These are phyloP conservation scores for Chaetomiaceae sp. DNA, from an alignment of 2,329 filamentous ascomycete genomes.

Conservation along the genomic window DNA sequence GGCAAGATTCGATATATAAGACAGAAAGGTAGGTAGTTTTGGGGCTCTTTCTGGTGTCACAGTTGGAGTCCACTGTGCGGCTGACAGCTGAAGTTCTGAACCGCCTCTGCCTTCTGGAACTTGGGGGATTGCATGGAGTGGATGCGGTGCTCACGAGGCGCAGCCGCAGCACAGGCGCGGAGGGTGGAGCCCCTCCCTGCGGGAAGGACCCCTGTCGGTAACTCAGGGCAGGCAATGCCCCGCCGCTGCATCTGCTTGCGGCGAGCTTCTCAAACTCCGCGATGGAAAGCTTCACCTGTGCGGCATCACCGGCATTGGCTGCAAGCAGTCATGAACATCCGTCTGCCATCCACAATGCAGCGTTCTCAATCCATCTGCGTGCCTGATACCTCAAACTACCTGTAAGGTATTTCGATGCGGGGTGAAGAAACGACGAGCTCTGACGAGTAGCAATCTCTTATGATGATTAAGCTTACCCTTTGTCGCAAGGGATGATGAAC, in stretches of 20 bases:
- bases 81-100: neutral
- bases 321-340: too few relatives aligned
- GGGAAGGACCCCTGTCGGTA: neutral
- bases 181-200: neutral
- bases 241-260: neutral
- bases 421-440: too few relatives aligned
- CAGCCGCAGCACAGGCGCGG: neutral
- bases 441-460: too few relatives aligned
- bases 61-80: neutral
- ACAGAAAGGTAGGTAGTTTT: neutral
- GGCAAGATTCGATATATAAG: neutral
- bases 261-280: too few relatives aligned
- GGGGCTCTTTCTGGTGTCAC: neutral
- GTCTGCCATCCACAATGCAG: too few relatives aligned
- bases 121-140: neutral
- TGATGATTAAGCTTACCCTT: too few relatives aligned
- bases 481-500: too few relatives aligned
- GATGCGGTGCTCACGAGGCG: conserved; percentile 4
- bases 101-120: too few relatives aligned
- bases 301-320: neutral
- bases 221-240: neutral
- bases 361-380: too few relatives aligned
- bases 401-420: too few relatives aligned
- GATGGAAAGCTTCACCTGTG: neutral
- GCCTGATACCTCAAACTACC: too few relatives aligned